phyloP scores from a whole-genome alignment of 352 stramenopile species.

The Phytophthora syringae region DNA sequence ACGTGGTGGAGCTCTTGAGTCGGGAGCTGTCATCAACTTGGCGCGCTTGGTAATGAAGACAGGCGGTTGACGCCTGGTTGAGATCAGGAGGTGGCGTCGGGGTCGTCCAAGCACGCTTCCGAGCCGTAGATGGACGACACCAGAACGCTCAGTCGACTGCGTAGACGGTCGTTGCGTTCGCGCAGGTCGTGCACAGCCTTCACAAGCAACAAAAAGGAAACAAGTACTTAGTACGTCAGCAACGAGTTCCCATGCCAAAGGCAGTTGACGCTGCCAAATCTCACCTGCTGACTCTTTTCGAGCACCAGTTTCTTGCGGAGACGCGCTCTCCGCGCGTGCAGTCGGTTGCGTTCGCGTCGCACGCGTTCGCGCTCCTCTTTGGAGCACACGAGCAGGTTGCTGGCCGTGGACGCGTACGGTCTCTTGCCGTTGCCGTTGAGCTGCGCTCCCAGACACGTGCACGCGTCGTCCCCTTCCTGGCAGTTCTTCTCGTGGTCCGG shows the following conservation, averaged over 20 bases:
- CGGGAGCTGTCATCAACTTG: constrained; percentile 3
- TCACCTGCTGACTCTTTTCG: constrained; percentile 77
- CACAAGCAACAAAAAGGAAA: not conserved
- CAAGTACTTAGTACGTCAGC: constrained; percentile 17
- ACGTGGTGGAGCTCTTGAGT: not conserved
- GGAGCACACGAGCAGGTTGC: constrained; percentile 46
- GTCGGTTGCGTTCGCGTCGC: constrained; percentile 74
- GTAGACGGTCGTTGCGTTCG: constrained; percentile 68
- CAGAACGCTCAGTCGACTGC: constrained; percentile 58
- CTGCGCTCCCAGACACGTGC: constrained; percentile 29
- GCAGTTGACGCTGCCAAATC: too few species aligned
- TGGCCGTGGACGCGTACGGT: constrained; percentile 32
- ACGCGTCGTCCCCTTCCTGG: constrained; percentile 37
- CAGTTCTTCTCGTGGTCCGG: constrained; percentile 58
- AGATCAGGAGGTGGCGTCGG: constrained; percentile 37
- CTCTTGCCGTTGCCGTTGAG: constrained; percentile 55
- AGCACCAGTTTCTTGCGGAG: constrained; percentile 86
- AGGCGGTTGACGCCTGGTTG: constrained; percentile 18
- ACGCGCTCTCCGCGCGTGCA: constrained; percentile 74
- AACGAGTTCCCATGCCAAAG: too few species aligned
- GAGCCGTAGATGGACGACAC: constrained; percentile 73
- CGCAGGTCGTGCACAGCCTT: constrained; percentile 70
- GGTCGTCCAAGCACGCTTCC: constrained; percentile 33
- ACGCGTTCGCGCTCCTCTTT: constrained; percentile 79
- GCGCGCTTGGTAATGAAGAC: constrained; percentile 18